Conservation (phyloP, 176 grass and related monocot genomes). For the Ananas comosus region DNA sequence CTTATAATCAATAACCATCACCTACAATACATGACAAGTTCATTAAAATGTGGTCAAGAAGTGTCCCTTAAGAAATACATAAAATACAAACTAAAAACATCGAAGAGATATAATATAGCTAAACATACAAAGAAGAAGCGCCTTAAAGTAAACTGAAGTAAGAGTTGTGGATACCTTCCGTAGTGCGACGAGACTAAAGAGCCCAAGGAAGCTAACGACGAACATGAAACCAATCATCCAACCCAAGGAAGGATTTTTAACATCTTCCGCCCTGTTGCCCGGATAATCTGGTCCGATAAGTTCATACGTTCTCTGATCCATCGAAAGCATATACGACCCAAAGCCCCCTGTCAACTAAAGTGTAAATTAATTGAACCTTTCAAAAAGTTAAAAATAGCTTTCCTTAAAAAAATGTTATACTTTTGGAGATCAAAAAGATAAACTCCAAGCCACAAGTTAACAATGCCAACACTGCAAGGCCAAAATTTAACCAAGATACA, state of each 20-base stretch:
- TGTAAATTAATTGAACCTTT: neutral
- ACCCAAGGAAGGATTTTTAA: conserved; percentile 74
- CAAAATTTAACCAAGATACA: neutral
- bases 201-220: conserved; percentile 73
- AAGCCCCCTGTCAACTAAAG: conserved; percentile 53
- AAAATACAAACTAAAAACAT: neutral
- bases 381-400: neutral
- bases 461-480: neutral
- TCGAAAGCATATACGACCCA: conserved; percentile 75
- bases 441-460: neutral
- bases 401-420: neutral
- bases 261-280: conserved; percentile 79
- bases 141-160: neutral
- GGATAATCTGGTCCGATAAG: conserved; percentile 81
- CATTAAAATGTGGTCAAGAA: neutral
- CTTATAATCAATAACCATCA: conserved; percentile 62
- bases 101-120: neutral
- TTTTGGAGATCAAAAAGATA: neutral
- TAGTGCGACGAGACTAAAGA: conserved; percentile 84
- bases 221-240: conserved; percentile 98
- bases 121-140: neutral
- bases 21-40: conserved; percentile 18
- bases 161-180: conserved; percentile 46
- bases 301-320: conserved; percentile 86
- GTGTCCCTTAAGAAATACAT: neutral